phyloP scores from a whole-genome alignment of 192 early-diverging fungal genomes.

The Linderina pennispora region DNA sequence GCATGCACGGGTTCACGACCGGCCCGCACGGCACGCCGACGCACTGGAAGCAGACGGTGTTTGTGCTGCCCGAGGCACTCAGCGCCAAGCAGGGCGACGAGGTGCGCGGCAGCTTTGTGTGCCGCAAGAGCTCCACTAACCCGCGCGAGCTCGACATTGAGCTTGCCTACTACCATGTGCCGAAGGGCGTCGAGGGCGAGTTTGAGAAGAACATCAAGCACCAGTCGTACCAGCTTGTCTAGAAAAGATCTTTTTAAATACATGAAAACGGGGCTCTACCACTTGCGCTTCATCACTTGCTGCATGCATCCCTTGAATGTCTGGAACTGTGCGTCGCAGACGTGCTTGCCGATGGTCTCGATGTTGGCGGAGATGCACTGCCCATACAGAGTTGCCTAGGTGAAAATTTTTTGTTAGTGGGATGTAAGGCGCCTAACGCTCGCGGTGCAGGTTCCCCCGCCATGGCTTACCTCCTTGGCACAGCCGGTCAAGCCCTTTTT shows the following conservation, averaged over 20 bases:
- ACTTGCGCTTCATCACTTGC: slow-evolving; percentile 41
- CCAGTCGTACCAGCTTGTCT: slow-evolving; percentile 36
- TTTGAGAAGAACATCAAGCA: slow-evolving; percentile 3
- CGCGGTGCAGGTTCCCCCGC: not conserved
- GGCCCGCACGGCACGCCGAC: slow-evolving; percentile 72
- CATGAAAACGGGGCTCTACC: slow-evolving; percentile 4
- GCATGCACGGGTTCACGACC: slow-evolving; percentile 57
- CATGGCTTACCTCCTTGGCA: slow-evolving; percentile 5
- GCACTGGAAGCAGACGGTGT: slow-evolving; percentile 98
- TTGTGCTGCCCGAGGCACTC: slow-evolving; percentile 62
- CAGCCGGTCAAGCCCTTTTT: slow-evolving; percentile 36
- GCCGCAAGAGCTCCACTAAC: slow-evolving; percentile 58
- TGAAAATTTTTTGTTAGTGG: not conserved
- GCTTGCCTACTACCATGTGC: slow-evolving; percentile 44
- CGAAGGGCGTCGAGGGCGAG: slow-evolving; percentile 1
- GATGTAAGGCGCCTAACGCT: not conserved
- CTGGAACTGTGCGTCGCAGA: slow-evolving; percentile 53
- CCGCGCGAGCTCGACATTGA: slow-evolving; percentile 67
- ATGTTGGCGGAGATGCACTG: slow-evolving; percentile 46
- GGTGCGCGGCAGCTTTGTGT: slow-evolving; percentile 57
- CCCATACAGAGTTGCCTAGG: slow-evolving; percentile 49
- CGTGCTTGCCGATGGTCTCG: slow-evolving; percentile 51
- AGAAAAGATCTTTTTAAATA: not conserved
- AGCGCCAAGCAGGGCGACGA: slow-evolving; percentile 46
- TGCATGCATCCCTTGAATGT: slow-evolving; percentile 55